These are phyloP conservation scores for Croton setiger DNA, from an alignment of 441 rosid species.

Conservation along the genomic window DNA sequence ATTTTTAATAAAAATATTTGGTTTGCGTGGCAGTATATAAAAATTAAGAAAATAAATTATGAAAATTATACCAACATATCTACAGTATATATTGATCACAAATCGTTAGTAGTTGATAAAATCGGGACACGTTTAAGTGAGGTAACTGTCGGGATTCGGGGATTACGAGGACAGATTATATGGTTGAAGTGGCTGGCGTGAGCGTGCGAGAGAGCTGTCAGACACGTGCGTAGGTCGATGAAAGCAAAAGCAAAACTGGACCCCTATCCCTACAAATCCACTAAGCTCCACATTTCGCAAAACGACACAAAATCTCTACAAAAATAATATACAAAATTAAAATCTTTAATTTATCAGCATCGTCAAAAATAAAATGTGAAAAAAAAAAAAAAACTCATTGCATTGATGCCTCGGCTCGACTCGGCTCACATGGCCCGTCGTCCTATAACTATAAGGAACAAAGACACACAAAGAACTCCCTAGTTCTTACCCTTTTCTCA, in stretches of 20 bases:
- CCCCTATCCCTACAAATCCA: slow-evolving; percentile 8
- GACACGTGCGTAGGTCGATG: slow-evolving; percentile 42
- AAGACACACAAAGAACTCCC: background rate
- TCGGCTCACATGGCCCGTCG: slow-evolving; percentile 55
- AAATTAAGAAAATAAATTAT: too few species aligned
- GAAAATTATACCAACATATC: too few species aligned
- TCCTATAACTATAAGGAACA: slow-evolving; percentile 13
- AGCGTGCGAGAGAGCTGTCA: slow-evolving; percentile 42
- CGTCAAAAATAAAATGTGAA: background rate
- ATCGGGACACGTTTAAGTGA: slow-evolving; percentile 17
- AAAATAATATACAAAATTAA: too few species aligned
- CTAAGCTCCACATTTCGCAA: slow-evolving; percentile 13
- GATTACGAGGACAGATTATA: slow-evolving; percentile 37
- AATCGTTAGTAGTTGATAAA: too few species aligned
- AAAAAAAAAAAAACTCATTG: background rate
- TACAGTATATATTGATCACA: too few species aligned
- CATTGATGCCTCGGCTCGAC: slow-evolving; percentile 20
- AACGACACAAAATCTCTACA: slow-evolving; percentile 19
- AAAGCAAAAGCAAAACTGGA: slow-evolving; percentile 12
- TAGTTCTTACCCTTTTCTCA: background rate
- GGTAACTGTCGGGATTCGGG: slow-evolving; percentile 36
- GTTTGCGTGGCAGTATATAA: too few species aligned
- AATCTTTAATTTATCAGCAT: too few species aligned
- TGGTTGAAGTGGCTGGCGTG: slow-evolving; percentile 22
- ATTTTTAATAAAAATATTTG: too few species aligned